Evolutionary conservation across 1,284 basidiomycete genomes (phyloP), one percentile per base, ranked within the genome.

Genomic region (Porogramme epimiltina): DNA sequence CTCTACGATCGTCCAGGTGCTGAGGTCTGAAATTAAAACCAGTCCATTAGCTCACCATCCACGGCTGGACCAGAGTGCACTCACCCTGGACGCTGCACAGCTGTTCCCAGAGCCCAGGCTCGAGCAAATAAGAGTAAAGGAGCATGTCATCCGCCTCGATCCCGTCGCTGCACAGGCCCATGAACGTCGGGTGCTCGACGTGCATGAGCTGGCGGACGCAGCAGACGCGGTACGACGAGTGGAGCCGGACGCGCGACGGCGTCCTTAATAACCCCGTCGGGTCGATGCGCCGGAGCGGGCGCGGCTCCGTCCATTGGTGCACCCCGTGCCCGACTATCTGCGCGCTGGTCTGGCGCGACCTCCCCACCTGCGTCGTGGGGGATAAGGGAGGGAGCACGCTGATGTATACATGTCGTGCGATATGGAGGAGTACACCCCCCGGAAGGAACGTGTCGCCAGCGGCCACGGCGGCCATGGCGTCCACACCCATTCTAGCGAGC

Each of bases 181-280:
- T 65, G 22, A 84, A 68, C 9, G 62, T 47, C 0, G 79, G 76
- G 22, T 65, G 65, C 59, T 87, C 85, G 2, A 73, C 71, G 63
- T 79, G 79, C 33, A 83, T 70, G 39, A 76, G 6, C 8, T 31
- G 28, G 16, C 62, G 15, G 68, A 69, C 9, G 75, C 5, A 78
- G 45, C 76, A n/a, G 73, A 64, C 55, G 77, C 75, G 3, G 88
- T 81, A 87, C 24, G 71, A 70, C 0, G 82, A 84, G 26, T 74
- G 72, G 20, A 83, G 80, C 15, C 66, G 64, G 18, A 81, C 69
- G 3, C 69, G 61, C 5, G 72, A 67, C 2, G 65, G 71, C 1
- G 81, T 76, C 24, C 77, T 63, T 60, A 87, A 81, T 11, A 84
- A 81, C 23, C 87, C 74, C 4, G 80, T 82, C 0, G 84, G 82